Percentiles rank a stretch among this genome's conserved stretches.
These are phyloP conservation scores for Yamadazyma membranifaciens DNA, from an alignment of 1,139 yeast genomes.

Conservation along the genomic window DNA sequence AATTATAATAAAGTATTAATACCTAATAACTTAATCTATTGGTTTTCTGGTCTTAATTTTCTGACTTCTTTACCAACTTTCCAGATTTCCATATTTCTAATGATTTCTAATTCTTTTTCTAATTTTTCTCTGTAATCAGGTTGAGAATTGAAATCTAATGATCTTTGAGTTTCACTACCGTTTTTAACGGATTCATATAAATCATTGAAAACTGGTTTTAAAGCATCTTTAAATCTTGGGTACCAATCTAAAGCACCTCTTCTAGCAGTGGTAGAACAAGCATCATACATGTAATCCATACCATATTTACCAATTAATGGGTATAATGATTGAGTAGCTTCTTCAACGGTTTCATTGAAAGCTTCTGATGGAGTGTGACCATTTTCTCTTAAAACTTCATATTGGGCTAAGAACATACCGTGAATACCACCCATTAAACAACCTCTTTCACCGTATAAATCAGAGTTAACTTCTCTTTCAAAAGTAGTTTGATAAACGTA, in stretches of 20 bases:
- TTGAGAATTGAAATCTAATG: slow-evolving; percentile 97
- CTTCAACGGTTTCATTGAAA: slow-evolving; percentile 99
- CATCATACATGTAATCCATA: slow-evolving; percentile 99
- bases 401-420: slow-evolving; percentile 99
- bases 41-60: slow-evolving; percentile 99
- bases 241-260: slow-evolving; percentile 99
- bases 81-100: slow-evolving; percentile 99
- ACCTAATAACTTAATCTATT: slow-evolving; percentile 41
- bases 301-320: slow-evolving; percentile 99
- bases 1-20: not conserved
- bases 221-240: slow-evolving; percentile 97
- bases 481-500: slow-evolving; percentile 99
- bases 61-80: slow-evolving; percentile 99
- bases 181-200: slow-evolving; percentile 92
- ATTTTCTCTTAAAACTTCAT: slow-evolving; percentile 98
- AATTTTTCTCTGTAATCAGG: slow-evolving; percentile 96
- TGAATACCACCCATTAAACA: slow-evolving; percentile 99
- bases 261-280: slow-evolving; percentile 99
- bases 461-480: slow-evolving; percentile 98
- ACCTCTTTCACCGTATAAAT: slow-evolving; percentile 99
- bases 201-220: slow-evolving; percentile 97
- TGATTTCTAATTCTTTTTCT: slow-evolving; percentile 87
- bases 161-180: slow-evolving; percentile 97
- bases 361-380: slow-evolving; percentile 99
- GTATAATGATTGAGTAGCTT: slow-evolving; percentile 98